Percentiles rank a stretch among this genome's conserved stretches.
Conservation (phyloP, 2,329 filamentous ascomycete genomes). For the Fusarium pseudoanthophilum region DNA sequence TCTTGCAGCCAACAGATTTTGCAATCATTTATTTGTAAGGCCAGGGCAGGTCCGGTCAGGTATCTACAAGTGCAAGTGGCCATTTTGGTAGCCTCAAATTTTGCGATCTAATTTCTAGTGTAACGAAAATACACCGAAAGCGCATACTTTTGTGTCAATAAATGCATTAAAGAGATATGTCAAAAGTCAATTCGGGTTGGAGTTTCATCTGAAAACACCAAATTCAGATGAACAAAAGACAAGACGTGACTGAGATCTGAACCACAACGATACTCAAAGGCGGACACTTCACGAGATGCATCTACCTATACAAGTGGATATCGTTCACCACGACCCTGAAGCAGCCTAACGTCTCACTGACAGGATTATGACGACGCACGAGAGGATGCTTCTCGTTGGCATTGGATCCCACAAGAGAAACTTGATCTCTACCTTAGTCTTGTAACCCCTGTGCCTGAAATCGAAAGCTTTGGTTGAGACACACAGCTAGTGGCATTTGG, state of each 20-base stretch:
- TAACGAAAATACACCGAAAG: neutral
- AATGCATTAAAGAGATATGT: neutral
- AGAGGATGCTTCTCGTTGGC: neutral
- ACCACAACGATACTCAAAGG: neutral
- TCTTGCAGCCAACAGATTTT: slow-evolving; percentile 32
- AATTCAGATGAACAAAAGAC: neutral
- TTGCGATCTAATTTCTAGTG: neutral
- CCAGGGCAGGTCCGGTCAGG: neutral
- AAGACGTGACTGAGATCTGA: neutral
- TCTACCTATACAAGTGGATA: neutral
- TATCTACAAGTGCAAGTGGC: slow-evolving; percentile 14
- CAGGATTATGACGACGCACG: slow-evolving; percentile 22
- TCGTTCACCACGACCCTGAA: neutral
- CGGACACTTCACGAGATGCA: neutral
- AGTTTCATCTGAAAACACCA: neutral
- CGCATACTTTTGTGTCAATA: neutral
- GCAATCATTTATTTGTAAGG: slow-evolving; percentile 8
- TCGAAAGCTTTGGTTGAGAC: neutral
- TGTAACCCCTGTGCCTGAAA: slow-evolving; percentile 12
- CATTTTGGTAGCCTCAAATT: neutral
- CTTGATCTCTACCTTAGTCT: slow-evolving; percentile 8
- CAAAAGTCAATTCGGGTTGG: neutral
- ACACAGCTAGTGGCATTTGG: slow-evolving; percentile 24
- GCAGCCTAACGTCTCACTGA: neutral
- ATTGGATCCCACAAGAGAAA: slow-evolving; percentile 8